Percentiles rank a stretch among this genome's conserved stretches.
These are phyloP conservation scores for Dipodascopsis uninucleata DNA, from an alignment of 805 yeast genomes.

Conservation along the genomic window DNA sequence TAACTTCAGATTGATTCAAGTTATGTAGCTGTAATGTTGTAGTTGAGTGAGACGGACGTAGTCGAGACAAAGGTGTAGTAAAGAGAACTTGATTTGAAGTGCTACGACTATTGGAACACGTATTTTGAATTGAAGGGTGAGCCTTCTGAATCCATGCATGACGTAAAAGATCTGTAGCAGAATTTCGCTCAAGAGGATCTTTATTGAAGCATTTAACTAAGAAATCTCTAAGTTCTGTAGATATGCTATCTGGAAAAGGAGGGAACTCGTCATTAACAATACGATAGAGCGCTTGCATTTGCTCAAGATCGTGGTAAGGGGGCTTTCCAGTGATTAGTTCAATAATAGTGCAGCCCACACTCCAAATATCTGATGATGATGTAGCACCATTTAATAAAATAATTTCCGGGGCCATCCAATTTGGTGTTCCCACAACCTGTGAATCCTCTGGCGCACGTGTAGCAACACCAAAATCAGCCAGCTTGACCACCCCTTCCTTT, in stretches of 20 bases:
- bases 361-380: conserved; percentile 73
- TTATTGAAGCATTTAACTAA: conserved; percentile 66
- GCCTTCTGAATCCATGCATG: conserved; percentile 42
- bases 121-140: too few relatives aligned
- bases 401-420: conserved; percentile 99
- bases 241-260: conserved; percentile 52
- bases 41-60: too few relatives aligned
- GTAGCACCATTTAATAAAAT: conserved; percentile 80
- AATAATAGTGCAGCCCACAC: conserved; percentile 89
- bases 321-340: conserved; percentile 85
- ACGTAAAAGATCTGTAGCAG: conserved; percentile 52
- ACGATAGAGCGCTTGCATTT: conserved; percentile 79
- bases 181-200: conserved; percentile 55
- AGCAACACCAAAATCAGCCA: conserved; percentile 79
- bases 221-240: conserved; percentile 51
- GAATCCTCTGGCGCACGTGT: conserved; percentile 39
- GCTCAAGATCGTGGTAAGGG: conserved; percentile 72
- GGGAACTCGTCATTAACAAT: conserved; percentile 74
- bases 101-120: too few relatives aligned
- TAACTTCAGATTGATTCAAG: too few relatives aligned
- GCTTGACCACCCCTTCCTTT: conserved; percentile 58
- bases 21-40: too few relatives aligned
- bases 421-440: conserved; percentile 73
- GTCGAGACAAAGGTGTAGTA: too few relatives aligned
- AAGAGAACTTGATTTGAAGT: too few relatives aligned